Evolutionary conservation across 495 filamentous ascomycete genomes (phyloP), one percentile per base, ranked within the genome.

Genomic region (Oleoguttula mirabilis): DNA sequence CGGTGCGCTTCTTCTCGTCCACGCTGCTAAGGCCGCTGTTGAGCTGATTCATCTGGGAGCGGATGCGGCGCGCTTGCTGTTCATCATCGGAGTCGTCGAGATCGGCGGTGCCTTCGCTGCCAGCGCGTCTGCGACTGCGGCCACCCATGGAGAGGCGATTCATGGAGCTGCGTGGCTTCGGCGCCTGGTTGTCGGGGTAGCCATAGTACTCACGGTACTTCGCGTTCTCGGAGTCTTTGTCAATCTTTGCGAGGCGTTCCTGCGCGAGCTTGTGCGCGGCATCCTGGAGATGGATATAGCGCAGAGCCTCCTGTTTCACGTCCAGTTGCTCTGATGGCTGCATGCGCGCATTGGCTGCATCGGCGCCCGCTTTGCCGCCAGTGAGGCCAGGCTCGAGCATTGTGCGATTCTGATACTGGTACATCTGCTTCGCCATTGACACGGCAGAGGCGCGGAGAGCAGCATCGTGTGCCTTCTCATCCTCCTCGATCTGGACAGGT

Each of bases 341-440:
- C 34, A 64, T 62, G 28, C 52, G 38, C 17, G 52, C 56, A 20
- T 67, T 60, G 0, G 62, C 66, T 21, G 47, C 57, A 22, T 63
- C 62, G 4, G 69, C 68, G 5, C 36, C 45, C 17, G 20, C 25
- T 7, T 21, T 17, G 10, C 37, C 45, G 4, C 62, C 67, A 33
- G 55, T 52, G 28, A 50, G 28, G 16, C 37, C 39, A 3, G 30
- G 17, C 4, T 21, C 25, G 17, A 43, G 41, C 11, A 22, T 41
- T n/a, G 39, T 50, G 1, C 50, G 50, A 12, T 48, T 48, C 40
- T 53, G 44, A n/a, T 32, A 10, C 10, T 45, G 71, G 59, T 85
- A 92, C 80, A 93, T 85, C 44, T 80, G 71, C 59, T 76, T 84
- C 19, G 87, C 84, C 84, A 94, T 93, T 3, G 79, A 82, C 1